Conservation (phyloP, 306 rosid genomes). For the Albizia julibrissin region DNA sequence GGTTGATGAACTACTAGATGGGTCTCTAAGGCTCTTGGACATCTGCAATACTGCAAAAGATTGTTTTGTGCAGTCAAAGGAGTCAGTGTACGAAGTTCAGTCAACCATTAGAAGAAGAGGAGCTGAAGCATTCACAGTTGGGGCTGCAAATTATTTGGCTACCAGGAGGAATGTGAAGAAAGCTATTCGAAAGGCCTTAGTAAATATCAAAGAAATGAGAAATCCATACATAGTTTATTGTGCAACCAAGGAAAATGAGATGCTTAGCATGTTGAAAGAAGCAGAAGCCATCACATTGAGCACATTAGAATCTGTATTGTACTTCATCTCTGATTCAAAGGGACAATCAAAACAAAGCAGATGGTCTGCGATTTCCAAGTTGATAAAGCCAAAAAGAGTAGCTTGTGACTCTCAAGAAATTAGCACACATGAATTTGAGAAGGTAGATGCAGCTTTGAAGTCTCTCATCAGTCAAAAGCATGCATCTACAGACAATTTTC, state of each 20-base stretch:
- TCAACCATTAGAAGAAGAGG: slow-evolving; percentile 25
- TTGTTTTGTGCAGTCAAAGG: slow-evolving; percentile 29
- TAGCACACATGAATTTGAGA: slow-evolving; percentile 30
- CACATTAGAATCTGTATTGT: slow-evolving; percentile 30
- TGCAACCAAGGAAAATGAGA: background rate
- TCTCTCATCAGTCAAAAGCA: slow-evolving; percentile 23
- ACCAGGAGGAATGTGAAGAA: slow-evolving; percentile 28
- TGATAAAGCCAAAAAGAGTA: slow-evolving; percentile 32
- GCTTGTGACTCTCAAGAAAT: slow-evolving; percentile 13
- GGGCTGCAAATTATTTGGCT: slow-evolving; percentile 24
- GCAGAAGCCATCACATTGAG: slow-evolving; percentile 26
- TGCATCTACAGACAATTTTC: slow-evolving; percentile 16
- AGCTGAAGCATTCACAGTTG: background rate
- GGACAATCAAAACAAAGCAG: slow-evolving; percentile 25
- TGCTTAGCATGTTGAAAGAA: slow-evolving; percentile 31
- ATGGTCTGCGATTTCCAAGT: slow-evolving; percentile 34
- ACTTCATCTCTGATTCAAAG: slow-evolving; percentile 20
- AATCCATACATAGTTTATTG: slow-evolving; percentile 12
- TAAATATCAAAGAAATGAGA: slow-evolving; percentile 32
- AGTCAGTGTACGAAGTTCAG: slow-evolving; percentile 11
- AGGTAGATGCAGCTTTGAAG: slow-evolving; percentile 32
- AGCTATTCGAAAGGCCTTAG: slow-evolving; percentile 10
- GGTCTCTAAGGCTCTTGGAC: slow-evolving; percentile 37
- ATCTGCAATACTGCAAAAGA: slow-evolving; percentile 21
- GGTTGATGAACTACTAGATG: slow-evolving; percentile 35